Evolutionary conservation across 805 yeast species (phyloP).

Genomic region (Komagataella pastoris): DNA sequence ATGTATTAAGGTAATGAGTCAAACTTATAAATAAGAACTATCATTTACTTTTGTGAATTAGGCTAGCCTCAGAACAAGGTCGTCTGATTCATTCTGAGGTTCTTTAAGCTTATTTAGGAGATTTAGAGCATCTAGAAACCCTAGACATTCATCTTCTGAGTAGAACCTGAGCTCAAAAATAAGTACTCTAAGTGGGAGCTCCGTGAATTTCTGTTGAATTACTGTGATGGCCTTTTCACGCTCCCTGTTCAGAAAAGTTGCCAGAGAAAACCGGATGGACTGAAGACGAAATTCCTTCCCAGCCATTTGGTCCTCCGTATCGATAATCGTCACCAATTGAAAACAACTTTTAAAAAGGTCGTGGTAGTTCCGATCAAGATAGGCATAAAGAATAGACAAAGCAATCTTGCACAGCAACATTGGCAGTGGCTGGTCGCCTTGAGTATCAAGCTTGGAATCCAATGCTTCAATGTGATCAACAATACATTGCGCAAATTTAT

Average conservation of each 20-base stretch:
- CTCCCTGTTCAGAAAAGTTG: not conserved
- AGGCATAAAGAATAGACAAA: not conserved
- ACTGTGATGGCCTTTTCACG: not conserved
- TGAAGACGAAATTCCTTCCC: not conserved
- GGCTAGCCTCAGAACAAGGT: not conserved
- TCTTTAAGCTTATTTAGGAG: not conserved
- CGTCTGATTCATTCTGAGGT: not conserved
- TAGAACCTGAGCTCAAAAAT: not conserved
- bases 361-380: not conserved
- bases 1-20: not conserved
- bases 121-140: not conserved
- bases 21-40: not conserved
- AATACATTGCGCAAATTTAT: not conserved
- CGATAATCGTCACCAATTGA: not conserved
- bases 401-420: not conserved
- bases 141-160: not conserved
- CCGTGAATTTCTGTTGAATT: not conserved
- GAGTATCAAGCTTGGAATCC: not conserved
- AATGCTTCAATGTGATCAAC: not conserved
- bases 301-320: not conserved
- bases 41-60: too few species aligned
- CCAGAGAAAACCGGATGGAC: not conserved
- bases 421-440: not conserved
- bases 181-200: not conserved
- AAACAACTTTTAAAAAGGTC: not conserved